Evolutionary conservation across 805 yeast species (phyloP).

Genomic region (Komagataella mondaviorum): DNA sequence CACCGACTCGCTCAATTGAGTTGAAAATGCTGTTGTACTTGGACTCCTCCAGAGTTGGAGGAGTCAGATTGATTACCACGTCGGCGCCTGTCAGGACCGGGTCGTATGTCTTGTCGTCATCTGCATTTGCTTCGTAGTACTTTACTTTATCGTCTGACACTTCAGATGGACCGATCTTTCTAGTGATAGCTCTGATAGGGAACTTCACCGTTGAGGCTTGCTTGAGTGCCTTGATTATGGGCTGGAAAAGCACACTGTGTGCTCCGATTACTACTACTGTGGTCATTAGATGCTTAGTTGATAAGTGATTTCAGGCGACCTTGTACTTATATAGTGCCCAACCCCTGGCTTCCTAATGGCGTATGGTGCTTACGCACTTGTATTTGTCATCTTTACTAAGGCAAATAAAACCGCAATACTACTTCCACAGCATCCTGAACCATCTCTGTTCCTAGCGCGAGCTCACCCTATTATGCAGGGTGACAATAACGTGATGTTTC

Average conservation of each 20-base stretch:
- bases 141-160: slow-evolving; percentile 12
- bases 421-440: neutral
- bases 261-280: slow-evolving; percentile 37
- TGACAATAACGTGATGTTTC: neutral
- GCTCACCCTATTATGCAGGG: neutral
- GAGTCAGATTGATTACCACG: slow-evolving; percentile 32
- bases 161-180: slow-evolving; percentile 21
- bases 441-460: neutral
- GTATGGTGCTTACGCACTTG: neutral
- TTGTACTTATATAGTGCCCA: neutral
- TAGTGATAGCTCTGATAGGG: slow-evolving; percentile 40
- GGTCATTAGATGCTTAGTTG: neutral
- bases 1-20: slow-evolving; percentile 25
- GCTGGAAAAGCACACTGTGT: slow-evolving; percentile 37
- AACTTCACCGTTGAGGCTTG: slow-evolving; percentile 10
- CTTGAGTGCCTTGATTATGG: slow-evolving; percentile 30
- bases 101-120: slow-evolving; percentile 14
- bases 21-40: slow-evolving; percentile 11
- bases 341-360: neutral
- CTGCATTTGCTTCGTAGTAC: slow-evolving; percentile 22
- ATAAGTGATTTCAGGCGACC: neutral
- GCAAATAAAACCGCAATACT: neutral
- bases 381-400: neutral
- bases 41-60: slow-evolving; percentile 14
- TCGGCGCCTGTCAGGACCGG: slow-evolving; percentile 32